Base-by-base conservation (phyloP, 208 protist species). In the Strigomonas galati region DNA sequence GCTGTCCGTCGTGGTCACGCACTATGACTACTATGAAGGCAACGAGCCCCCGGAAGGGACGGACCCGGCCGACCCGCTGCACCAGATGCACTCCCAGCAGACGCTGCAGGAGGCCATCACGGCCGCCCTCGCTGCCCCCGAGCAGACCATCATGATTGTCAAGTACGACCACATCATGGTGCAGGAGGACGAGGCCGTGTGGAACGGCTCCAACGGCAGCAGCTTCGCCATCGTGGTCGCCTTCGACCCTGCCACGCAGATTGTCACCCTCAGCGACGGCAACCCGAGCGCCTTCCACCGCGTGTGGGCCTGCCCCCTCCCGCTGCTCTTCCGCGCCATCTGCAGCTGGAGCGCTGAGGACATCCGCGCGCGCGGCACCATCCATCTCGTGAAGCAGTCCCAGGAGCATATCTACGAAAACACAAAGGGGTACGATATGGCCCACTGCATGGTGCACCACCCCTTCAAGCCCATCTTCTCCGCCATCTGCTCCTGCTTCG, bases 381-480 rank as follows among this genome's bases (percentile, higher is more conserved):
- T 97, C 43, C 62, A 93, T 27, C 58, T 95, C 24, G 78, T 67
- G 14, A 71, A 66, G 14, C 14, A 48, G 54, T 71, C 74, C 43
- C 87, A 89, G 74, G 74, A 89, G 48, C 44, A 64, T 31, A 28
- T 74, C 48, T 87, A 85, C 72, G 75, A 87, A 26, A 88, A 89
- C 77, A 87, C 79, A 27, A 82, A 82, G 58, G 87, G 84, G 21
- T 93, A 90, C 74, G 89, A 94, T 69, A 84, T 93, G 75, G 75
- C 76, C 14, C 86, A 93, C 71, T 76, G 85, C 17, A 70, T 91
- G 2, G 85, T 95, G 54, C 81, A 93, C 65, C 91, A 97, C 74
- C 91, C 91, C 12, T 97, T 97, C 71, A 91, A 86, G 69, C 88
- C 82, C 32, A 92, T 84, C 55, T 84, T 97, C 43, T 93, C 87